Conservation (phyloP, 176 grass and related monocot species). For the Triticum turgidum region DNA sequence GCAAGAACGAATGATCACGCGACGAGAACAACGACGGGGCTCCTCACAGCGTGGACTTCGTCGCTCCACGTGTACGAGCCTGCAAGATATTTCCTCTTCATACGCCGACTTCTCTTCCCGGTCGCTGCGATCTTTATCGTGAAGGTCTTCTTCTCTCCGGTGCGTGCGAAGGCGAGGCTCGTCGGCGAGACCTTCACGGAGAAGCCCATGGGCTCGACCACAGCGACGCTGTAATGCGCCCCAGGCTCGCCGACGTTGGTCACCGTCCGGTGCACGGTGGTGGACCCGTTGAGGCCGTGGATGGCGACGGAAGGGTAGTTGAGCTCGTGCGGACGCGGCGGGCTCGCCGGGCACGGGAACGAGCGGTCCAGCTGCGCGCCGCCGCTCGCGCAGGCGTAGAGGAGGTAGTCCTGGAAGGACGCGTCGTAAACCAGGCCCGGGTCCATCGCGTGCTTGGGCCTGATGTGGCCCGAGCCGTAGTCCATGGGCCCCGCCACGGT, state of each 20-base stretch:
- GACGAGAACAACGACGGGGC: slow-evolving; percentile 52
- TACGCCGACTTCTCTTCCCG: background rate
- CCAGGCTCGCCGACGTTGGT: slow-evolving; percentile 60
- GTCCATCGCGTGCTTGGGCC: slow-evolving; percentile 69
- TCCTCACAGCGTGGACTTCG: slow-evolving; percentile 59
- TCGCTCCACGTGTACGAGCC: slow-evolving; percentile 84
- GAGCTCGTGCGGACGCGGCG: slow-evolving; percentile 46
- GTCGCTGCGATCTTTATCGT: slow-evolving; percentile 15
- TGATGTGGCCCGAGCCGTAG: slow-evolving; percentile 72
- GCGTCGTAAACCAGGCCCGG: slow-evolving; percentile 89
- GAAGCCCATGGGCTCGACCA: slow-evolving; percentile 50
- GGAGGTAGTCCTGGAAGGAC: slow-evolving; percentile 75
- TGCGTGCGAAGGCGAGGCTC: slow-evolving; percentile 39
- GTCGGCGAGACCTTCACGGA: slow-evolving; percentile 52
- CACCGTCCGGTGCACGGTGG: slow-evolving; percentile 60
- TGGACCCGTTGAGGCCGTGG: slow-evolving; percentile 39
- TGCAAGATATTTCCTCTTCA: slow-evolving; percentile 12
- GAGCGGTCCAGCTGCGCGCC: slow-evolving; percentile 55
- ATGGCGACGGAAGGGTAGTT: slow-evolving; percentile 81
- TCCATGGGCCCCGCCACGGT: slow-evolving; percentile 55
- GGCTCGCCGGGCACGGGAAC: slow-evolving; percentile 56
- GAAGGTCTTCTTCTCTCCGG: slow-evolving; percentile 65
- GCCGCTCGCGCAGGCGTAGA: slow-evolving; percentile 70
- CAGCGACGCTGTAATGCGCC: slow-evolving; percentile 45
- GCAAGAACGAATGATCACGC: slow-evolving; percentile 16